phyloP scores from a whole-genome alignment of 2,329 filamentous ascomycete species.

The Penicillium sp. region DNA sequence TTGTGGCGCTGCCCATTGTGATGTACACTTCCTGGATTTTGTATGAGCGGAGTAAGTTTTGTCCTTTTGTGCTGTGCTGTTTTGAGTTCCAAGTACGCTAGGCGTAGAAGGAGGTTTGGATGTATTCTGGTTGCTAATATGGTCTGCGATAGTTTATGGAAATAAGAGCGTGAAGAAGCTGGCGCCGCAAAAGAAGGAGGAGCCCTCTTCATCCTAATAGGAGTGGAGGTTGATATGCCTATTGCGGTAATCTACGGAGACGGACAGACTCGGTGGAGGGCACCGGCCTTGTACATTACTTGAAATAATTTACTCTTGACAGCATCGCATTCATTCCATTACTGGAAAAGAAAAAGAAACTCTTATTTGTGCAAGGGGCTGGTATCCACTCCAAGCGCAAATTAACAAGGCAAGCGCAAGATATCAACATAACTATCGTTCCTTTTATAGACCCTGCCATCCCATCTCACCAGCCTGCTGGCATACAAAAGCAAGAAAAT shows the following conservation, averaged over 20 bases:
- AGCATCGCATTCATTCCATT: neutral
- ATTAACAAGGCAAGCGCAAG: neutral
- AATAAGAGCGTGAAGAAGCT: constrained; percentile 20
- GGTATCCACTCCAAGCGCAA: neutral
- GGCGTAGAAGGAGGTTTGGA: neutral
- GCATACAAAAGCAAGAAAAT: constrained; percentile 10
- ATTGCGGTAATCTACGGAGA: constrained; percentile 1
- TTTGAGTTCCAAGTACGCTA: neutral
- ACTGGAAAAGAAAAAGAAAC: neutral
- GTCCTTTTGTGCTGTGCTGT: neutral
- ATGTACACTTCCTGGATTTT: constrained; percentile 35
- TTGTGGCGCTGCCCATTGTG: constrained; percentile 34
- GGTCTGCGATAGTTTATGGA: constrained; percentile 25
- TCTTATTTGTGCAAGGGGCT: neutral
- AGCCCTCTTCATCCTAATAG: neutral
- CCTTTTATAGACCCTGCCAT: neutral
- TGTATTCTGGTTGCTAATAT: neutral
- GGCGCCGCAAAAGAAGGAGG: neutral
- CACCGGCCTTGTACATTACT: neutral
- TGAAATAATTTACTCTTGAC: neutral
- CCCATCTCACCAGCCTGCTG: constrained; percentile 20
- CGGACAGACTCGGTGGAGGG: neutral
- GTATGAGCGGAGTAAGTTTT: constrained; percentile 33
- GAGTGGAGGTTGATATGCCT: neutral
- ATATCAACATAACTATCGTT: neutral